A percentile compares a stretch with the other conserved stretches of the same genome.
Evolutionary conservation across 495 filamentous ascomycete genomes (phyloP).

Genomic region (Penicillium mononematosum): DNA sequence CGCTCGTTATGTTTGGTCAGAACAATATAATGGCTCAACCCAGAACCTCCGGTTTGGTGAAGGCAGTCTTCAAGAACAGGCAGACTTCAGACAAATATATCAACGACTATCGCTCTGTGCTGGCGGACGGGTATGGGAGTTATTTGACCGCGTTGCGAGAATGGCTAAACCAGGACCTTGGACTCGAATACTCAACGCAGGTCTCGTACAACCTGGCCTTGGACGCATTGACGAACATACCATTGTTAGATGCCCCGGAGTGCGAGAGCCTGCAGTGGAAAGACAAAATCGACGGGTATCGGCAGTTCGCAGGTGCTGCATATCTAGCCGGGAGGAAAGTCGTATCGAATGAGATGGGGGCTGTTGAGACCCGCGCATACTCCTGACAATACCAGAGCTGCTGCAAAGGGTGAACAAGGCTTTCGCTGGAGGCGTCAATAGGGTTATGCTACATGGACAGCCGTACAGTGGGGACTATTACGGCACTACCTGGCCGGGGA

Average conservation of each 20-base stretch:
- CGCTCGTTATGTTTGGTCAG: not conserved
- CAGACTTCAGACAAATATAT: slow-evolving; percentile 22
- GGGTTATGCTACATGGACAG: too few relatives aligned
- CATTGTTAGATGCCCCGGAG: slow-evolving; percentile 18
- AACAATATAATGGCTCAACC: not conserved
- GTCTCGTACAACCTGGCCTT: slow-evolving; percentile 31
- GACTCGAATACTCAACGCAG: slow-evolving; percentile 27
- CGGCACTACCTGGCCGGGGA: too few relatives aligned
- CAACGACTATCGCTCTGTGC: slow-evolving; percentile 21
- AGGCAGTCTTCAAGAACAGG: slow-evolving; percentile 20
- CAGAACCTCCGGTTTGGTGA: slow-evolving; percentile 14
- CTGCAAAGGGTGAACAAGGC: too few relatives aligned
- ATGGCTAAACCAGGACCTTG: slow-evolving; percentile 7
- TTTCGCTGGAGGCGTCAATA: too few relatives aligned
- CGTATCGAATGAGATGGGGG: not conserved
- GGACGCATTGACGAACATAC: slow-evolving; percentile 22
- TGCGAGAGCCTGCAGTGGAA: slow-evolving; percentile 21
- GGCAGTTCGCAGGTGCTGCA: slow-evolving; percentile 14
- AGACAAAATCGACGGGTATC: slow-evolving; percentile 22
- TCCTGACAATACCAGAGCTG: not conserved
- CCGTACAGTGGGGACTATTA: too few relatives aligned
- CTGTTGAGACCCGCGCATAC: not conserved
- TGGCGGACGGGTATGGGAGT: not conserved
- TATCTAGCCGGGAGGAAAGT: slow-evolving; percentile 9
- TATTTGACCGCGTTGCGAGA: not conserved